Evolutionary conservation across 2,329 filamentous ascomycete genomes (phyloP), one percentile per base, ranked within the genome.

Genomic region (Ceratocystis colombiana): DNA sequence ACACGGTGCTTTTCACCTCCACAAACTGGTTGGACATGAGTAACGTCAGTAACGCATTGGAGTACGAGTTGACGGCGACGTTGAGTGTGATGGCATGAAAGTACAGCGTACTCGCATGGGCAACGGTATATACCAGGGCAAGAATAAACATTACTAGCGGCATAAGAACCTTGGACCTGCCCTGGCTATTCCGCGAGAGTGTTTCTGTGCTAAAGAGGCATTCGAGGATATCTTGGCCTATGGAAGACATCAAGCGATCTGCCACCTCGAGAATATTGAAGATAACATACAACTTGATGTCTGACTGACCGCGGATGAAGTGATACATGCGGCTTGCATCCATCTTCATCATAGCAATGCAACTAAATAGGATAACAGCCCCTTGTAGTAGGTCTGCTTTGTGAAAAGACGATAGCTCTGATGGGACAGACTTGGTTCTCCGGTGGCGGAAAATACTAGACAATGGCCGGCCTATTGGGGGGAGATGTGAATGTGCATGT

Each of bases 291-390:
- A 99, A 82, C 74, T 99, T 99, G 77, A 99, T 96, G 6, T 93
- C 92, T 1, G 92, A 93, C 75, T 99, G 94, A 0, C 91, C 94
- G 61, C 93, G 88, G 71, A 99, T 96, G 72, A 92, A 92, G 75
- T 99, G 94, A 73, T 99, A 99, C 90, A 97, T 96, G 64, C 92
- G 85, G 73, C 92, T 96, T 5, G 94, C 94, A 74, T 99, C 95
- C 59, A 99, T 87, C 28, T 84, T 87, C 86, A 96, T 93, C 63
- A 99, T 79, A 15, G 93, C 85, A 64, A 88, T 79, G 71, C 90
- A 96, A 72, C 90, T 96, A 72, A 84, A 86, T 62, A 96, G 83
- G 68, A 99, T 93, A 67, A 99, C 82, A 22, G 90, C 79, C 0
- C 94, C 94, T 75, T 96, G 95, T 2, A 99, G 80, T 12, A 99